phyloP scores from a whole-genome alignment of 2,329 filamentous ascomycete species.

The Beauveria sp. region DNA sequence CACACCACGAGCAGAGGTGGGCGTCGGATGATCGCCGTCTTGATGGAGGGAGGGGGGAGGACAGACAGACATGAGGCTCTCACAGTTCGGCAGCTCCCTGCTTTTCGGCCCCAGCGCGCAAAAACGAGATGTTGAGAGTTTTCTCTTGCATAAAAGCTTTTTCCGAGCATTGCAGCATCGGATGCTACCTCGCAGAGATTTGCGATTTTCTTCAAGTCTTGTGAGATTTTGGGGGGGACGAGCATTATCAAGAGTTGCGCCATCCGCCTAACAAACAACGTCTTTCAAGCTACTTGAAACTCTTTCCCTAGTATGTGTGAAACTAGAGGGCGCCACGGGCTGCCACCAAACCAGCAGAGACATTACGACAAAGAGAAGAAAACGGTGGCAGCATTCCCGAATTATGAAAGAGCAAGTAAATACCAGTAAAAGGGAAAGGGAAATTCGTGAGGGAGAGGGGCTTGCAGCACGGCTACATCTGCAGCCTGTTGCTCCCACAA shows the following conservation, averaged over 20 bases:
- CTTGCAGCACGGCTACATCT: not conserved
- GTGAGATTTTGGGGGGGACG: not conserved
- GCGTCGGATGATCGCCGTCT: not conserved
- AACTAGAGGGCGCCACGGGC: not conserved
- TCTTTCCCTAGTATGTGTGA: not conserved
- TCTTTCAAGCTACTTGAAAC: slow-evolving; percentile 5
- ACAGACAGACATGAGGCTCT: not conserved
- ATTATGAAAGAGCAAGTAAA: too few species aligned
- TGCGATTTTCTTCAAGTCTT: not conserved
- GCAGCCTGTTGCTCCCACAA: not conserved
- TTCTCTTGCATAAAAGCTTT: not conserved
- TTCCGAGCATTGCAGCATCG: not conserved
- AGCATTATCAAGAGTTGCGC: not conserved
- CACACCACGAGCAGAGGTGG: not conserved
- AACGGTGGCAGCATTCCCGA: not conserved
- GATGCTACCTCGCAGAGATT: not conserved
- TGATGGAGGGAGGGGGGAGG: not conserved
- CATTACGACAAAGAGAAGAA: not conserved
- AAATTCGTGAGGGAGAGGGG: not conserved
- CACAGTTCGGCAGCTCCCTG: not conserved
- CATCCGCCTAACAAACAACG: slow-evolving; percentile 3
- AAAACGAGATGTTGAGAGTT: not conserved
- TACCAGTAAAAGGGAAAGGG: not conserved
- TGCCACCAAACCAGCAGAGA: not conserved
- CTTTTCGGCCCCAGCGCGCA: not conserved